These are phyloP conservation scores for Otatea glauca DNA, from an alignment of 176 grass and related monocot genomes.

Conservation along the genomic window DNA sequence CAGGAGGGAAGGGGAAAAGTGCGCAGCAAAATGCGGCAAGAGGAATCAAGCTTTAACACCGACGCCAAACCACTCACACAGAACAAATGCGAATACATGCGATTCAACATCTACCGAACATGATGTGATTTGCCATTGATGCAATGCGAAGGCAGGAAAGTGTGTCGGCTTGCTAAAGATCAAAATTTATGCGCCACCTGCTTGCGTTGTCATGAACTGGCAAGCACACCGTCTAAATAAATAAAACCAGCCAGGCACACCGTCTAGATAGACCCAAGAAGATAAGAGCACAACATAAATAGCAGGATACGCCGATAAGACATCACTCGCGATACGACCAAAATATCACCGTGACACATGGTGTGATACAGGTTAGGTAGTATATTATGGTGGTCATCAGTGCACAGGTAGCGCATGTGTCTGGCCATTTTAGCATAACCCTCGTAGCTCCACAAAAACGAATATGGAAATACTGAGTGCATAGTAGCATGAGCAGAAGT, in stretches of 20 bases:
- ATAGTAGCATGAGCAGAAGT: neutral
- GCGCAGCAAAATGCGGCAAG: neutral
- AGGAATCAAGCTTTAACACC: neutral
- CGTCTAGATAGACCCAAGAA: neutral
- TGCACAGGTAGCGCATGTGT: neutral
- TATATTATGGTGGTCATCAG: neutral
- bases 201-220: neutral
- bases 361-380: neutral
- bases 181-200: neutral
- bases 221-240: neutral
- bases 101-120: constrained; percentile 40
- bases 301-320: neutral
- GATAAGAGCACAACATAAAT: neutral
- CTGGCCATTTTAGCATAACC: neutral
- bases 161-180: neutral
- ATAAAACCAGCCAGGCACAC: neutral
- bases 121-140: constrained; percentile 25
- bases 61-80: neutral
- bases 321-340: no score
- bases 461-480: neutral
- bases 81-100: neutral
- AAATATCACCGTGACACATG: no score
- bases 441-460: neutral
- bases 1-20: neutral
- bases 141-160: neutral